Evolutionary conservation across 371 early-diverging fungal species (phyloP), one percentile per base, ranked within the genome.

Genomic region (Actinomortierella wolfii): DNA sequence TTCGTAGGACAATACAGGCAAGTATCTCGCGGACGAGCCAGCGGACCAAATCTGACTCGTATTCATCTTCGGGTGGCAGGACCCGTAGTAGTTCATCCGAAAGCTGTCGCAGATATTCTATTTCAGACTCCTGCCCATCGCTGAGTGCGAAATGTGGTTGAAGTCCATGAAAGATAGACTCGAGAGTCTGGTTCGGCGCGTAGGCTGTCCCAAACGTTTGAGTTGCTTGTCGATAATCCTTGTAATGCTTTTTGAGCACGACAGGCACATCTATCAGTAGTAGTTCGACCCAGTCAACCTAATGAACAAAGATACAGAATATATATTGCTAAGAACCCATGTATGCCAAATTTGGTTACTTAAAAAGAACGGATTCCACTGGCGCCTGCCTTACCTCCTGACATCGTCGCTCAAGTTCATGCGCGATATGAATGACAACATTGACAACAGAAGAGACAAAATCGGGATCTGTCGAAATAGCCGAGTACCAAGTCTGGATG

Each of bases 211-310:
- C 63, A 13, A 83, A 48, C 46, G 83, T 77, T 29, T 54, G 56
- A 24, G 78, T 67, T 2, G 83, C 85, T 53, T 81, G 79, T 53
- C 84, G 59, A 49, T 79, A 86, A 51, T 86, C 85, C 11, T 66
- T 59, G 50, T 80, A 84, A 55, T 86, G 86, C 15, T 81, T 59
- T 11, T 64, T 74, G 25, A 83, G 58, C 21, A 86, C 64, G n/a
- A 81, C 77, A 6, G 86, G 84, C 20, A 82, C 69, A 61, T 81
- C 80, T 45, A 80, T 64, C 41, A 84, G 57, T 25, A 83, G 63
- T 13, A 86, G 56, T 25, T 76, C 85, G 15, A 85, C 82, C 83
- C 83, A 83, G 63, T 86, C 85, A 9, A 83, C 79, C 85, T 86
- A 68, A n/a, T 53, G n/a, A 43, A 18, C 28, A 8, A 25, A 44